phyloP scores from a whole-genome alignment of 495 filamentous ascomycete genomes.

The Aspergillus carlsbadensis region DNA sequence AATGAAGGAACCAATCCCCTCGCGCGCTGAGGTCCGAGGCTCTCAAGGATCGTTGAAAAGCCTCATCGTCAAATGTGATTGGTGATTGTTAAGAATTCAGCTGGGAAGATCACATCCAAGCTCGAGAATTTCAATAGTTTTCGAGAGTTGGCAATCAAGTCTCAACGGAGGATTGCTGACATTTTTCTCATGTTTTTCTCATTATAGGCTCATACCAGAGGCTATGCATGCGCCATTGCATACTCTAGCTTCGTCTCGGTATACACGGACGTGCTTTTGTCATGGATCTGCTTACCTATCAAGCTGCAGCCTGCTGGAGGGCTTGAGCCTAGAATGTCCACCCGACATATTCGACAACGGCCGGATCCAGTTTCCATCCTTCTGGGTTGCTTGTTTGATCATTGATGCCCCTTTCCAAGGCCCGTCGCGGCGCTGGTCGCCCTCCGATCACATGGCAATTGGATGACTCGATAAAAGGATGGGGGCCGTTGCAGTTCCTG shows the following conservation, averaged over 20 bases:
- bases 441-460: slow-evolving; percentile 9
- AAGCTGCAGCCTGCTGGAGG: background rate
- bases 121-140: slow-evolving; percentile 12
- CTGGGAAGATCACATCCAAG: slow-evolving; percentile 25
- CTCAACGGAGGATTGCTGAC: background rate
- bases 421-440: background rate
- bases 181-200: too few species aligned
- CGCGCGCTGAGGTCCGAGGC: slow-evolving; percentile 6
- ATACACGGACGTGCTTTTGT: slow-evolving; percentile 4
- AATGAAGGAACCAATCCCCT: slow-evolving; percentile 16
- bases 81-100: slow-evolving; percentile 11
- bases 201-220: too few species aligned
- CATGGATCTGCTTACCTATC: slow-evolving; percentile 16
- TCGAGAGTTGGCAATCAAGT: slow-evolving; percentile 20
- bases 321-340: slow-evolving; percentile 2
- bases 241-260: slow-evolving; percentile 14
- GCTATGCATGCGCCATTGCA: slow-evolving; percentile 6
- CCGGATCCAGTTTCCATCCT: slow-evolving; percentile 2
- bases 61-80: slow-evolving; percentile 15
- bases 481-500: slow-evolving; percentile 3
- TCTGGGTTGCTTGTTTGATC: slow-evolving; percentile 4
- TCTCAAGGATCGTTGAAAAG: slow-evolving; percentile 4
- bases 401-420: background rate
- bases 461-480: background rate
- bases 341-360: slow-evolving; percentile 1